Percentiles rank a stretch among this genome's conserved stretches.
Conservation (phyloP, 306 rosid genomes). For the Ammopiptanthus mongolicus region DNA sequence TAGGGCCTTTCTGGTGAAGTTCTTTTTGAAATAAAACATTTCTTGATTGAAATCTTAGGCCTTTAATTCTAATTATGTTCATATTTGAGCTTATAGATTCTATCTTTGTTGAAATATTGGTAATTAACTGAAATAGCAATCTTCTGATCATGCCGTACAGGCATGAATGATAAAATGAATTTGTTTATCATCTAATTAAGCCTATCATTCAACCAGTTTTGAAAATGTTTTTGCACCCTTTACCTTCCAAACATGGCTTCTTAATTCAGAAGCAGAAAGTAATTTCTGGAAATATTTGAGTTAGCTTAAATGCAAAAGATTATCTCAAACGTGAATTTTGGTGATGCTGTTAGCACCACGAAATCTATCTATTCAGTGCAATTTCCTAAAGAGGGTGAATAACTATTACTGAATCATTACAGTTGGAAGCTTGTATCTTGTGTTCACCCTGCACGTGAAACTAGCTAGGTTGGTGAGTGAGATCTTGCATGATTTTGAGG, state of each 20-base stretch:
- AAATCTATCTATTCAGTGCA: neutral
- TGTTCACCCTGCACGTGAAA: neutral
- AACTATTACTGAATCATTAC: neutral
- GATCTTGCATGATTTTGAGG: neutral
- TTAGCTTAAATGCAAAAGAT: neutral
- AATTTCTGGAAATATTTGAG: neutral
- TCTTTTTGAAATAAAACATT: neutral
- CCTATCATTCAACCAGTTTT: neutral
- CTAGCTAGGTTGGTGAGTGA: neutral
- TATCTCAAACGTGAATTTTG: neutral
- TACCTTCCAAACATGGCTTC: neutral
- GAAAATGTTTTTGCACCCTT: neutral
- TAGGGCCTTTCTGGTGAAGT: neutral
- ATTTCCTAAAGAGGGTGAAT: neutral
- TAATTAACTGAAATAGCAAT: neutral
- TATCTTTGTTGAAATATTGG: neutral
- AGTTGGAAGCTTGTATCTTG: neutral
- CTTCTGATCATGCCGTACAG: neutral
- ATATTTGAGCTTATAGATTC: neutral
- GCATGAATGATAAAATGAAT: neutral
- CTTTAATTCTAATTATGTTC: neutral
- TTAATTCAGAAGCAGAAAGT: neutral
- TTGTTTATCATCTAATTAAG: neutral
- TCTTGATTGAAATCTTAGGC: neutral
- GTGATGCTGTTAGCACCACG: neutral